Conservation (phyloP, 2,329 filamentous ascomycete species). For the Neoarthrinium moseri region DNA sequence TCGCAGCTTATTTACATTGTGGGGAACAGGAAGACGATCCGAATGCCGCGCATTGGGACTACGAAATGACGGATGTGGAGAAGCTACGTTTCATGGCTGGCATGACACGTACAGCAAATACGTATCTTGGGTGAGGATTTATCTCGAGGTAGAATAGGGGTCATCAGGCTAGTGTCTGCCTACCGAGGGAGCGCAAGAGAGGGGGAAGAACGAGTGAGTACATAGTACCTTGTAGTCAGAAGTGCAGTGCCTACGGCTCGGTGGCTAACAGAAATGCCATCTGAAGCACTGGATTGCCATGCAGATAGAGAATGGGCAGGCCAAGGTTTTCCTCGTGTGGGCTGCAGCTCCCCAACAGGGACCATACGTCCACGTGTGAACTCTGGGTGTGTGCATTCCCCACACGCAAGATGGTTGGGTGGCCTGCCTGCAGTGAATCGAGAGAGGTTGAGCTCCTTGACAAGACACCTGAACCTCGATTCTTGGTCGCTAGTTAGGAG, state of each 20-base stretch:
- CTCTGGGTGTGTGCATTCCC: background rate
- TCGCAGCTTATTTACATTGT: constrained; percentile 7
- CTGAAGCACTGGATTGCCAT: background rate
- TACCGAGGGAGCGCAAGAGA: no score
- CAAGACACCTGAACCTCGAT: no score
- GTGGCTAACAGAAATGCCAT: no score
- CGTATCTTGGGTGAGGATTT: background rate
- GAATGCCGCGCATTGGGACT: constrained; percentile 8
- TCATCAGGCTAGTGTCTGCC: no score
- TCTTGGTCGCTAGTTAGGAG: no score
- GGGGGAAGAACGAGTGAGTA: no score
- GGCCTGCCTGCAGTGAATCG: background rate
- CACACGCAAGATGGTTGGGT: no score
- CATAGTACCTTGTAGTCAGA: no score
- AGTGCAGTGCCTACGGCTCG: no score
- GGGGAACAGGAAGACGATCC: constrained; percentile 10
- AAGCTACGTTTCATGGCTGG: constrained; percentile 7
- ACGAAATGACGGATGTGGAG: background rate
- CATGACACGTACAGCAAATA: constrained; percentile 5
- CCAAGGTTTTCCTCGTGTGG: background rate
- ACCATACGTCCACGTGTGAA: background rate
- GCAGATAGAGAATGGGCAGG: background rate
- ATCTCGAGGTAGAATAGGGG: background rate
- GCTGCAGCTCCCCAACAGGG: no score
- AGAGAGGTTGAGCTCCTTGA: background rate